Evolutionary conservation across 495 filamentous ascomycete genomes (phyloP).

Genomic region (Aspergillus wentii): DNA sequence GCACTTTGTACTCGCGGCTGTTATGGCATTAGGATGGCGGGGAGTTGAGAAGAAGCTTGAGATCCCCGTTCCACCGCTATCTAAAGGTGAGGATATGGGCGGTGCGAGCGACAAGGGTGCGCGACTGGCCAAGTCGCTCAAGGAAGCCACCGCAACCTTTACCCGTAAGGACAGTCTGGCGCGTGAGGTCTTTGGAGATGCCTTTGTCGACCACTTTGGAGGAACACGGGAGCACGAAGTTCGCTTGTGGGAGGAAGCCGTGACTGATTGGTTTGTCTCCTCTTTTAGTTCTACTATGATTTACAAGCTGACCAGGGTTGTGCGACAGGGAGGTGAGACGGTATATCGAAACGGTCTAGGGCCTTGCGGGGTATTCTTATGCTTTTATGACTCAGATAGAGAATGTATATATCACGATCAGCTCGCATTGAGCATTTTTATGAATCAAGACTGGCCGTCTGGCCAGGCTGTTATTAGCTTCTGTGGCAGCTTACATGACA

Average conservation of each 20-base stretch:
- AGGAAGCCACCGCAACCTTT: conserved; percentile 76
- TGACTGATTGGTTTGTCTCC: conserved; percentile 78
- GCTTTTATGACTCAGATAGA: too few species aligned
- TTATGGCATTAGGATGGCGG: conserved; percentile 81
- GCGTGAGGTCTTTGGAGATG: conserved; percentile 86
- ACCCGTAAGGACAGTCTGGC: conserved; percentile 72
- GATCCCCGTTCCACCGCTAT: conserved; percentile 75
- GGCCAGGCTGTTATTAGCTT: too few species aligned
- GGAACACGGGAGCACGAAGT: conserved; percentile 92
- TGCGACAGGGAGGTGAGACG: conserved; percentile 44
- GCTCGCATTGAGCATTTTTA: too few species aligned
- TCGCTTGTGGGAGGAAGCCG: conserved; percentile 87
- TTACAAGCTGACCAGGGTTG: conserved; percentile 12
- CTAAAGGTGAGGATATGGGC: conserved; percentile 74
- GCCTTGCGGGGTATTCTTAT: too few species aligned
- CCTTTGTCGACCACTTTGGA: conserved; percentile 92
- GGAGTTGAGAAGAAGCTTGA: conserved; percentile 86
- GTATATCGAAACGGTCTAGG: conserved; percentile 46
- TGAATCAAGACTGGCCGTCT: too few species aligned
- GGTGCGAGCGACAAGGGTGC: conserved; percentile 52
- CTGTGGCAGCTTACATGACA: too few species aligned
- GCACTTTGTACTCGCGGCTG: conserved; percentile 79
- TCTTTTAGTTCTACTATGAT: neutral
- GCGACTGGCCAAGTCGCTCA: conserved; percentile 73
- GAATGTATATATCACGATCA: too few species aligned